Base-by-base conservation (phyloP, 495 filamentous ascomycete genomes). In the Penicillium soppii region DNA sequence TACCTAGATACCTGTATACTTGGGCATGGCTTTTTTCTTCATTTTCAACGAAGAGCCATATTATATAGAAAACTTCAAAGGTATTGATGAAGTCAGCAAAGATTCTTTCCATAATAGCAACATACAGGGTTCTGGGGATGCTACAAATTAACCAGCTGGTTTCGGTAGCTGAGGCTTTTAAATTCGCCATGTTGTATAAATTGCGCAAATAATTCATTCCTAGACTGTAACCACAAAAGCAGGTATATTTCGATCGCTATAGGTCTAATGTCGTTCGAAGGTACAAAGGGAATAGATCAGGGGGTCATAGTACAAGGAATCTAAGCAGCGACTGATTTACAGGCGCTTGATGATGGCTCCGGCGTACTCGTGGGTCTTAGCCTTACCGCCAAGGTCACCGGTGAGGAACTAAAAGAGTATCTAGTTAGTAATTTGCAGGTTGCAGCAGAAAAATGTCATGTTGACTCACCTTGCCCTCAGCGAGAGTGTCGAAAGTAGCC, bases 321-420 rank as follows among this genome's bases (percentile, higher is more conserved):
- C 53, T 49, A 26, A 57, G 38, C 48, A 62, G 61, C 59, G 53
- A 60, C 19, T 46, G 32, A 36, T 63, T 75, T 86, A 91, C 77
- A 97, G 80, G 62, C 82, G 86, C 66, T 81, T 82, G 67, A 95
- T 95, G 72, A 97, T 96, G 48, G 94, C 92, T 30, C 81, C 79
- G 45, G 94, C 88, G 70, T 92, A 98, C 75, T 97, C 85, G 71
- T 83, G 72, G 56, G 92, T 98, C 81, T 91, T 92, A 39, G 94
- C 77, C 74, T 90, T 95, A 59, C 94, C 94, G 54, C 94, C 92
- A 61, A 98, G 75, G 75, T 98, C 94, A 60, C 91, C 92, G 20
- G 94, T 98, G 68, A 98, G 82, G 27, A 83, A 68, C 83, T 85
- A 63, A 12, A 22, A 53, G 9, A 44, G 62, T 36, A 50, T 47